Evolutionary conservation across 2,329 filamentous ascomycete genomes (phyloP), one percentile per base, ranked within the genome.

Genomic region (Ophiobolus disseminans): DNA sequence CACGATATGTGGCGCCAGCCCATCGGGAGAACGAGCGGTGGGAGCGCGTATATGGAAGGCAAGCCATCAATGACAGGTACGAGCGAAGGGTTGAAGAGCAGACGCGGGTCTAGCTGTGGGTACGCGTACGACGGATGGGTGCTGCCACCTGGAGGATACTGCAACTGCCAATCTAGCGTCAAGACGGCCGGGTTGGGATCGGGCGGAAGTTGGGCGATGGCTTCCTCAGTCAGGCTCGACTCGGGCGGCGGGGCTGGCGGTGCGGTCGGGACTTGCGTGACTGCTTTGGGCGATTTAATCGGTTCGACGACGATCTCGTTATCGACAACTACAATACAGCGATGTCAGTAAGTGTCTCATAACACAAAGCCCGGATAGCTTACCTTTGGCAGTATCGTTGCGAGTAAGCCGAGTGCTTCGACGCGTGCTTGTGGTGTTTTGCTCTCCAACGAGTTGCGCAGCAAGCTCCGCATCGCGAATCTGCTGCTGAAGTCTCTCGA

Each of bases 111-210:
- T 1, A 55, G 20, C 0, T 16, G 2, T 0, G 61, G 59, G 26
- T 54, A 64, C 1, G 59, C 55, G 19, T 64, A 64, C 0, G 41
- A 57, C 0, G 58, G 55, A 16, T 64, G 61, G 0, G 59, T 62
- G 9, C 55, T 57, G 0, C 61, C 61, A 1, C 61, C 58, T 0
- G 61, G 47, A 0, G 61, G 61, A 4, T 63, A 64, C 6, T 53
- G 45, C 0, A 64, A 4, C 3, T 62, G 46, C 58, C 58, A 64
- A 0, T 54, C 30, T 0, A 48, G 13, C 0, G 55, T 56, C 0
- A 45, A 49, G 1, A 53, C 5, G 1, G 23, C 20, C 1, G 57
- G 59, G 11, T 26, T 35, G 10, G 14, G 2, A 20, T 40, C 30
- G 1, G 44, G 19, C 20, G 28, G 37, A 10, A 40, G 36, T 8